Conservation (phyloP, 2,329 filamentous ascomycete species). For the Bipolaris sorokiniana region DNA sequence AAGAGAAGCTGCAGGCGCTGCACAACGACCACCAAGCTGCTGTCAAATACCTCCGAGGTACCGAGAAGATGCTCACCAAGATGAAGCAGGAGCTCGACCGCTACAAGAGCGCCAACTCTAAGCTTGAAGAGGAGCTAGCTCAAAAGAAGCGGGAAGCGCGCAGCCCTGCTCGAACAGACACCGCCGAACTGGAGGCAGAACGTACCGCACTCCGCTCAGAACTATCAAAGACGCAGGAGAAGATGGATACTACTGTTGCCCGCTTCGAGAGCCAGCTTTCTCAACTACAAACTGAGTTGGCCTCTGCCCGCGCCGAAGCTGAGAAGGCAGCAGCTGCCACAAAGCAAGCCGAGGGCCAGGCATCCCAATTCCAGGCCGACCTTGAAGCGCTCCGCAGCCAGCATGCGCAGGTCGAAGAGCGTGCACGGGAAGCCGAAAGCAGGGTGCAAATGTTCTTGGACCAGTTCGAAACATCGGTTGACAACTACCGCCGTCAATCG, state of each 20-base stretch:
- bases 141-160: conserved; percentile 51
- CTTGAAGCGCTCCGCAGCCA: conserved; percentile 83
- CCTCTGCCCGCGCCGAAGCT: conserved; percentile 69
- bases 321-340: conserved; percentile 63
- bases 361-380: conserved; percentile 66
- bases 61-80: conserved; percentile 98
- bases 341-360: conserved; percentile 61
- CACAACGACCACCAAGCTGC: conserved; percentile 98
- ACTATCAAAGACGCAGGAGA: conserved; percentile 71
- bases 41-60: conserved; percentile 97
- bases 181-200: conserved; percentile 76
- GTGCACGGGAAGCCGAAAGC: conserved; percentile 86
- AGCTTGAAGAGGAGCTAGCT: conserved; percentile 83
- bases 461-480: conserved; percentile 91
- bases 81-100: conserved; percentile 97
- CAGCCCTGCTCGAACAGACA: conserved; percentile 52
- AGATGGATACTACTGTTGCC: conserved; percentile 68
- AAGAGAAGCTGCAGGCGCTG: conserved; percentile 89
- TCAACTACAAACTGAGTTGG: conserved; percentile 72
- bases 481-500: conserved; percentile 85
- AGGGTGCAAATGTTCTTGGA: conserved; percentile 92
- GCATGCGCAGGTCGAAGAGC: conserved; percentile 79
- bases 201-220: conserved; percentile 70
- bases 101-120: conserved; percentile 84
- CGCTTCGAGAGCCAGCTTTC: conserved; percentile 75